Evolutionary conservation across 192 early-diverging fungal genomes (phyloP), one percentile per base, ranked within the genome.

Genomic region (Phlyctochytrium arcticum): DNA sequence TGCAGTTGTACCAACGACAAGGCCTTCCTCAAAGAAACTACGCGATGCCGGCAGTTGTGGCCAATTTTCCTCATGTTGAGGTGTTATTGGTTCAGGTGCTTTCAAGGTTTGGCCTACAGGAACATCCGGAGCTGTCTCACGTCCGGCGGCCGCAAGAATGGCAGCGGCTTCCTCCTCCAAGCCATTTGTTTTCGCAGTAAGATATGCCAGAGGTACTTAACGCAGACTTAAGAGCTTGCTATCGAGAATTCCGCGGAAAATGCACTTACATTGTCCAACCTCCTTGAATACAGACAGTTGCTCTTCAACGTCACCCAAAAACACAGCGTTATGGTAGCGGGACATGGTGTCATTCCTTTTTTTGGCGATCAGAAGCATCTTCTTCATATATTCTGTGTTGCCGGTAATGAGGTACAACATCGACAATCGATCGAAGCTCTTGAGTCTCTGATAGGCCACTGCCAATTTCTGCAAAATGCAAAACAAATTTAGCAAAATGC

Each of bases 401-500:
- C 97, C 97, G 7, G 90, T 94, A 56, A 90, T 85, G 42, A 95
- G 78, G 75, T 99, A 99, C 54, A 98, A 78, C 82, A 99, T 96
- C 7, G 95, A 96, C 44, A 99, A 87, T 21, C 88, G 78, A 71
- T 98, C 93, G 75, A 90, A 94, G 69, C 91, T 90, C 75, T 94
- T 90, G 35, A 87, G 79, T 39, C 92, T 87, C 71, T 97, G 95
- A 65, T 96, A 95, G 6, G 90, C 89, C 61, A 88, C 81, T 75
- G 96, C 95, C 7, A 94, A 87, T 62, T 93, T 85, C 80, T 89
- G 72, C 7, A 29, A 67, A 51, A 17, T 29, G 50, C 50, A 2
- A 1, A 29, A n/a, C 12, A 32, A 21, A 10, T 17, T 55, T 6
- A 23, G 6, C n/a, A n/a, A n/a, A 42, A 42, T 9, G 39, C n/a